phyloP scores from a whole-genome alignment of 2,329 filamentous ascomycete genomes.

The Alternaria dauci region DNA sequence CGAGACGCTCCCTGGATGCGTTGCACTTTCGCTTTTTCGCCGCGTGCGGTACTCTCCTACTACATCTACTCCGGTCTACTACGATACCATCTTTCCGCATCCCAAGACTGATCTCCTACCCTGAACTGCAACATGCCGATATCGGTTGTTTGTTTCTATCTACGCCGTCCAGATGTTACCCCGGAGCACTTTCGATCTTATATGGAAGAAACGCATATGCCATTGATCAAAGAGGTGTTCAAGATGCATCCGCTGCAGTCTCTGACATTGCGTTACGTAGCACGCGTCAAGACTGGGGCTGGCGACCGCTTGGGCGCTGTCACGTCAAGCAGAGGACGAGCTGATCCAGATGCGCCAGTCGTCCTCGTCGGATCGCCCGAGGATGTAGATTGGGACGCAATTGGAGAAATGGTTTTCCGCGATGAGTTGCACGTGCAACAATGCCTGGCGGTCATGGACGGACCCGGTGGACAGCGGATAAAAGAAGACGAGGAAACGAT shows the following conservation, averaged over 20 bases:
- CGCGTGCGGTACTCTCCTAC: background rate
- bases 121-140: conserved; percentile 19
- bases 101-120: background rate
- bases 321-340: conserved; percentile 19
- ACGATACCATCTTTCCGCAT: background rate
- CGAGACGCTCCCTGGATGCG: background rate
- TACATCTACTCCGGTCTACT: background rate
- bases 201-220: conserved; percentile 27
- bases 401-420: conserved; percentile 31
- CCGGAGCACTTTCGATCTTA: conserved; percentile 26
- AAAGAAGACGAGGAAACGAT: conserved; percentile 35
- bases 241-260: conserved; percentile 16
- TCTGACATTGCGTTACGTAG: conserved; percentile 22
- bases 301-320: conserved; percentile 30
- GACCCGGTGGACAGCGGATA: conserved; percentile 22
- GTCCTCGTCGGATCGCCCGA: conserved; percentile 29
- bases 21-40: background rate
- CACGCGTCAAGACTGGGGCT: conserved; percentile 25
- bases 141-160: conserved; percentile 26
- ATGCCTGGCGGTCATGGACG: conserved; percentile 26
- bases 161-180: conserved; percentile 28
- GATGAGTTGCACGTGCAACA: conserved; percentile 38
- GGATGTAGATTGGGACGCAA: conserved; percentile 31
- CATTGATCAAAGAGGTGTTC: conserved; percentile 30
- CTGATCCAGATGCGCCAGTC: conserved; percentile 24